Base-by-base conservation (phyloP, 2,329 filamentous ascomycete species). In the Tolypocladium pustulatum region DNA sequence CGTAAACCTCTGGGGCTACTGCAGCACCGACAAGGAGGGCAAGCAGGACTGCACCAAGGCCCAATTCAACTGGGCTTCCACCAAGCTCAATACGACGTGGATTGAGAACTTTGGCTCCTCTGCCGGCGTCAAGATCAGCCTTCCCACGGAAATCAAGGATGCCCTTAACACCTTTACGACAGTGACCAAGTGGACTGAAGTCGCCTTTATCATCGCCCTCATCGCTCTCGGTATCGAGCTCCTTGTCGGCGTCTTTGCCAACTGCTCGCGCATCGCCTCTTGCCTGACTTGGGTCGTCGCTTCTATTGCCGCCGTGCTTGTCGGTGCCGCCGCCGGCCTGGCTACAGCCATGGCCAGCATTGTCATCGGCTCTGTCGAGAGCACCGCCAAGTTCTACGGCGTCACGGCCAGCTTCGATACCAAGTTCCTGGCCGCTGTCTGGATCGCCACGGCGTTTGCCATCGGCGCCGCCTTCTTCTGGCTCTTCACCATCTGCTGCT, bases 401-500 rank as follows among this genome's bases (percentile, higher is more conserved):
- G 87, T 93, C 65, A 73, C 81, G 6, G 83, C 85, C 56, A 73
- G 71, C 56, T 75, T 95, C 70, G 89, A 91, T 75, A 82, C 72
- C 36, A 76, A 79, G 60, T 93, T 89, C 76, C 84, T 94, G 58
- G 81, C 81, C 40, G 76, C 85, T 25, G 83, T 88, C 66, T 97
- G 92, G 90, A 78, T 97, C 61, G 87, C 86, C 51, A 87, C 87
- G 43, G 89, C 83, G 34, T 91, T 95, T 70, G 87, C 88, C 61
- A 70, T 94, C 38, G 89, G 73, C 49, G 87, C 88, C 9, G 84
- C 83, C 63, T 75, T 96, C 70, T 97, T 97, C 87, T 97, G 94
- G 93, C 77, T 92, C 69, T 84, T 95, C 72, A 90, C 86, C 73
- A 83, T 89, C 68, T 97, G 93, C 87, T 97, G 92, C 84, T 96